Conservation (phyloP, 23 red algal genomes). For the Gracilariopsis chorda region DNA sequence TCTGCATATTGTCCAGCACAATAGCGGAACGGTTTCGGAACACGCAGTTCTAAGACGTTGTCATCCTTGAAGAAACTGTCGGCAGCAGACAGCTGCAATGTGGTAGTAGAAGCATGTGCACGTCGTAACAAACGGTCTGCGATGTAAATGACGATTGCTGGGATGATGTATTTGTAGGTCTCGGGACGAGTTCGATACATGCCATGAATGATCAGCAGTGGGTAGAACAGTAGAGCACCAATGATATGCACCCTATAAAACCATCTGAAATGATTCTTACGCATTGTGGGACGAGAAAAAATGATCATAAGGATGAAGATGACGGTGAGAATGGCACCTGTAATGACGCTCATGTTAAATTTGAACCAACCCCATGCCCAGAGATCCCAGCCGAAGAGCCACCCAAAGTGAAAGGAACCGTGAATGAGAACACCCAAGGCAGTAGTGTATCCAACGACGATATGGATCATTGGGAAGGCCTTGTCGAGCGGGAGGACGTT, state of each 20-base stretch:
- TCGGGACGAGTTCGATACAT: conserved; percentile 49
- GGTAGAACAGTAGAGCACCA: conserved; percentile 54
- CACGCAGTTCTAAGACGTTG: conserved; percentile 40
- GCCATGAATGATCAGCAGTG: conserved; percentile 68
- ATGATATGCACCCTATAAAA: conserved; percentile 64
- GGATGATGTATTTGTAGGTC: conserved; percentile 77
- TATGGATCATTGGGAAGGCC: conserved; percentile 49
- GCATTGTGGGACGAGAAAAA: conserved; percentile 7
- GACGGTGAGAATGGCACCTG: conserved; percentile 14
- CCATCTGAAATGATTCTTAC: conserved; percentile 7
- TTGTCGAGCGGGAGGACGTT: conserved; percentile 57
- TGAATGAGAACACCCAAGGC: conserved; percentile 21
- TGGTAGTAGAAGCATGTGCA: not conserved
- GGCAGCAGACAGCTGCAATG: conserved; percentile 8
- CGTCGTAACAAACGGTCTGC: conserved; percentile 25
- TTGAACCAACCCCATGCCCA: conserved; percentile 21
- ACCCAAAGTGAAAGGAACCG: conserved; percentile 44
- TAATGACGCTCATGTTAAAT: conserved; percentile 41
- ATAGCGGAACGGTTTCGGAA: conserved; percentile 64
- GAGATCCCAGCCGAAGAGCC: conserved; percentile 8
- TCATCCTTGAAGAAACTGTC: conserved; percentile 8
- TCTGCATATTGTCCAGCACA: conserved; percentile 79
- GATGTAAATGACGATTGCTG: conserved; percentile 51
- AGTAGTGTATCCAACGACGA: conserved; percentile 37
- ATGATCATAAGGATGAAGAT: conserved; percentile 26